Percentiles rank a stretch among this genome's conserved stretches.
These are phyloP conservation scores for Dryadomyces sulphureus DNA, from an alignment of 2,329 filamentous ascomycete genomes.

Conservation along the genomic window DNA sequence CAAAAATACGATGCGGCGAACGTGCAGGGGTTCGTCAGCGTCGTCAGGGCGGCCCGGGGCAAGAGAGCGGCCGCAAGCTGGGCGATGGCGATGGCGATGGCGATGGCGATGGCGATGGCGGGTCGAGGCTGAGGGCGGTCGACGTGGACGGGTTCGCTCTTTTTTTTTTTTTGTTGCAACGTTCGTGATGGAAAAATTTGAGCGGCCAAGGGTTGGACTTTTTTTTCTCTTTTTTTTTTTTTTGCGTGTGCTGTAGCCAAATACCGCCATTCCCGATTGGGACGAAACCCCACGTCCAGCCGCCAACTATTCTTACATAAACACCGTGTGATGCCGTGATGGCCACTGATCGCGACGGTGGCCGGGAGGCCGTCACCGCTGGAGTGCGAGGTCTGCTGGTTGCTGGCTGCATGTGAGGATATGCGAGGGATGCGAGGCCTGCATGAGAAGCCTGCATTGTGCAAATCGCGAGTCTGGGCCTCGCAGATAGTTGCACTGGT, in stretches of 20 bases:
- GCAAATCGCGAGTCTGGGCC: too few species aligned
- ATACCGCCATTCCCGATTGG: constrained; percentile 1
- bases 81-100: background rate
- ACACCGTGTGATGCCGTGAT: constrained; percentile 1
- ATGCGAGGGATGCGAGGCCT: too few species aligned
- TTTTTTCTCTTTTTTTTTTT: constrained; percentile 19
- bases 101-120: background rate
- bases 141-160: background rate
- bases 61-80: background rate
- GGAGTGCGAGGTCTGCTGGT: background rate
- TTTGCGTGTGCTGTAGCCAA: constrained; percentile 3
- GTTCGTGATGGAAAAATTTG: constrained; percentile 9
- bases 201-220: constrained; percentile 11
- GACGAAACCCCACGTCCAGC: constrained; percentile 1
- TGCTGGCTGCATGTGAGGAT: background rate
- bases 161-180: background rate
- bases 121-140: background rate
- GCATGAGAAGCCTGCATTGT: too few species aligned
- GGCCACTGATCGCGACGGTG: background rate
- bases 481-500: too few species aligned
- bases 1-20: too few species aligned
- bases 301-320: constrained; percentile 1
- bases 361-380: too few species aligned
- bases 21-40: too few species aligned
- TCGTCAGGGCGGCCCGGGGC: background rate